Conservation (phyloP, 2,329 filamentous ascomycete species). For the Paracorniculantispora psalliotae region DNA sequence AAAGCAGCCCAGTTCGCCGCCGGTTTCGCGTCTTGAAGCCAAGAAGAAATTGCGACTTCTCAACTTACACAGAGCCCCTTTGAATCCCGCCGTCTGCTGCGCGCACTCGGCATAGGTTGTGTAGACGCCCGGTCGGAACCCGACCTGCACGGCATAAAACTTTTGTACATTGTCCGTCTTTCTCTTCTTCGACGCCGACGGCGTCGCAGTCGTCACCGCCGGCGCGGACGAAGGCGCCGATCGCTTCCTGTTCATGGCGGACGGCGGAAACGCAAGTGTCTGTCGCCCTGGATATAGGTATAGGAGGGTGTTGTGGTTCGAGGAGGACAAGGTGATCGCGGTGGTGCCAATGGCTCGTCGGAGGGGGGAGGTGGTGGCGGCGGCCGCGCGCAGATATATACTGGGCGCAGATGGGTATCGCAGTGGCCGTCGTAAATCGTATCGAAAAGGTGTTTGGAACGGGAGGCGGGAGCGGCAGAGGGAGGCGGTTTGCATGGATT, state of each 20-base stretch:
- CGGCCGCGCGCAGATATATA: neutral
- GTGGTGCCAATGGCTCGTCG: neutral
- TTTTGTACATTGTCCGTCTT: constrained; percentile 47
- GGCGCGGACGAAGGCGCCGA: constrained; percentile 16
- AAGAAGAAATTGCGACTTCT: no score
- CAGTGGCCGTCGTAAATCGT: neutral
- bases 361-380: neutral
- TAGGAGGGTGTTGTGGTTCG: neutral
- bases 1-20: no score
- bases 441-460: neutral
- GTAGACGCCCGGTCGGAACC: constrained; percentile 57
- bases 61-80: constrained; percentile 62
- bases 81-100: constrained; percentile 54
- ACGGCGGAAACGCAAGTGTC: neutral
- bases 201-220: constrained; percentile 14
- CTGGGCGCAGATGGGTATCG: neutral
- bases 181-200: constrained; percentile 38
- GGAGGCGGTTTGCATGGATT: constrained; percentile 9
- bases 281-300: neutral
- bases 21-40: no score
- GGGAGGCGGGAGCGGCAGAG: neutral
- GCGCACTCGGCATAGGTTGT: constrained; percentile 57
- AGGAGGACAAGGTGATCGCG: neutral
- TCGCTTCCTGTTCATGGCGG: constrained; percentile 28
- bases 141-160: constrained; percentile 59